A percentile compares a stretch with the other conserved stretches of the same genome.
These are phyloP conservation scores for Cynara cardunculus DNA, from an alignment of 129 eudicot genomes.

Conservation along the genomic window DNA sequence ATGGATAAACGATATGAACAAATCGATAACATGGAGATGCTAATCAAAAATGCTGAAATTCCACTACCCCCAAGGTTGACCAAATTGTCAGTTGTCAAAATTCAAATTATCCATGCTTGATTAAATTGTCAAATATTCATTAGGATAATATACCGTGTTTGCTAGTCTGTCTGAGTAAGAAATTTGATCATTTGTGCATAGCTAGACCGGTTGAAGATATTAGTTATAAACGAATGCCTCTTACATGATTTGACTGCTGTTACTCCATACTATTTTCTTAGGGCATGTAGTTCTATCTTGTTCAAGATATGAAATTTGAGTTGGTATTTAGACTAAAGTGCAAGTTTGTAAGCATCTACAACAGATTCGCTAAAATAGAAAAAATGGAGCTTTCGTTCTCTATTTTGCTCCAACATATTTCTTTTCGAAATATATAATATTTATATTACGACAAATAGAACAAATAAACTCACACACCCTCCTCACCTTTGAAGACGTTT, in stretches of 20 bases:
- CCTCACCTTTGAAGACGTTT: too few relatives aligned
- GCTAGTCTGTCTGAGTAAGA: background rate
- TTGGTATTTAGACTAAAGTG: background rate
- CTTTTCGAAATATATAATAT: too few relatives aligned
- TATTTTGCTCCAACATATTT: too few relatives aligned
- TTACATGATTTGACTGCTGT: background rate
- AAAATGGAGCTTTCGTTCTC: too few relatives aligned
- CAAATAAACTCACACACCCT: too few relatives aligned
- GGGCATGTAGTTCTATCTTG: background rate
- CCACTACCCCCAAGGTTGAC: too few relatives aligned
- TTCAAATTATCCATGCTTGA: background rate
- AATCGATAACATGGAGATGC: background rate
- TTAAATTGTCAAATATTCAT: background rate
- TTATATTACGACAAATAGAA: too few relatives aligned
- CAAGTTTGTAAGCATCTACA: background rate
- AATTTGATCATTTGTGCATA: background rate
- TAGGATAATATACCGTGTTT: background rate
- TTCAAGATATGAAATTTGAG: background rate
- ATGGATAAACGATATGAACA: background rate
- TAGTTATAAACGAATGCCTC: background rate
- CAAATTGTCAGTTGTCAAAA: background rate
- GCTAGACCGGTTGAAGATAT: background rate
- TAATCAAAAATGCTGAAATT: background rate
- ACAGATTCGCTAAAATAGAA: too few relatives aligned
- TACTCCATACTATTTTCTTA: background rate